Evolutionary conservation across 1,284 basidiomycete genomes (phyloP).

Genomic region (Ustilago trichophora): DNA sequence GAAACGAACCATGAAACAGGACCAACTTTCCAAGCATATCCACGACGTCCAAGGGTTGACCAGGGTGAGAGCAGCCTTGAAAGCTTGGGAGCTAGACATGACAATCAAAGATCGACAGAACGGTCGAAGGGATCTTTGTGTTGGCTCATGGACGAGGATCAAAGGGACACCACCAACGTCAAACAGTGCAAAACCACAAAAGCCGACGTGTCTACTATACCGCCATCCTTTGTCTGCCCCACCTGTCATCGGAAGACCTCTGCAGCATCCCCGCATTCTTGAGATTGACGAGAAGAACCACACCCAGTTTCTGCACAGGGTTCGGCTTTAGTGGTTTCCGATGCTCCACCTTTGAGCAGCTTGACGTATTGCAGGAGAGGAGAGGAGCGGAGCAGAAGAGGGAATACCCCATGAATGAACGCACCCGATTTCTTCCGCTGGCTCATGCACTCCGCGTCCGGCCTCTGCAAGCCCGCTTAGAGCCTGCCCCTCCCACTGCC

Average conservation of each 20-base stretch:
- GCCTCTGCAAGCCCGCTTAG: constrained; percentile 1
- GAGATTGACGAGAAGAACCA: neutral
- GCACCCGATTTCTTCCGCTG: constrained; percentile 36
- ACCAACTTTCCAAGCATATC: too few relatives aligned
- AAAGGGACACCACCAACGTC: neutral
- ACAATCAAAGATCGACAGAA: too few relatives aligned
- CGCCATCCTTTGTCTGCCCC: neutral
- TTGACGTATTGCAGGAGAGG: neutral
- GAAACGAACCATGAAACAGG: too few relatives aligned
- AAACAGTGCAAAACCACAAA: constrained; percentile 5
- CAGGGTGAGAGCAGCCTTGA: too few relatives aligned
- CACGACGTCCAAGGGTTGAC: too few relatives aligned
- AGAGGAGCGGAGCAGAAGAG: neutral
- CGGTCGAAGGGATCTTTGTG: too few relatives aligned
- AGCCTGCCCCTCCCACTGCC: neutral
- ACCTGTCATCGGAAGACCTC: neutral
- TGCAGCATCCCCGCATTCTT: constrained; percentile 6
- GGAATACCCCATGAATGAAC: constrained; percentile 7
- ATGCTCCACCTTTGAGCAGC: neutral
- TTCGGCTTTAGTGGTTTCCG: constrained; percentile 21
- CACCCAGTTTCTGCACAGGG: constrained; percentile 7
- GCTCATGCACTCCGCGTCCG: constrained; percentile 30
- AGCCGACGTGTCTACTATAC: neutral
- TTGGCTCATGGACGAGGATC: too few relatives aligned
- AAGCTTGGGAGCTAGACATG: too few relatives aligned